Evolutionary conservation across 2,329 filamentous ascomycete genomes (phyloP).

Genomic region (Apiospora rasikravindrae): DNA sequence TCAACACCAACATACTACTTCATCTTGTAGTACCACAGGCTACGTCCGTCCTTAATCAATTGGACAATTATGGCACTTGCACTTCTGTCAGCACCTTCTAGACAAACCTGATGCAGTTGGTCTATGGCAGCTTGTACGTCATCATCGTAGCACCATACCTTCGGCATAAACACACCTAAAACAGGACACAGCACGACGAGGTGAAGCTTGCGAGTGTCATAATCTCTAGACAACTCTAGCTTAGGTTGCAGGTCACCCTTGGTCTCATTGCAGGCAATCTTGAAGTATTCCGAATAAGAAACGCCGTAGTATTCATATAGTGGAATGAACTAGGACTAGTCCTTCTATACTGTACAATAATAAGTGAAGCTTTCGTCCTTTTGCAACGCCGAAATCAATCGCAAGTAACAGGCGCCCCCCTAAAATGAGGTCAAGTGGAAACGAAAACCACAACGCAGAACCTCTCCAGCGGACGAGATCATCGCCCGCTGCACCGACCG

Average conservation of each 20-base stretch:
- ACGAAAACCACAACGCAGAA: background rate
- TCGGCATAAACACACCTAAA: background rate
- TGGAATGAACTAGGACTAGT: background rate
- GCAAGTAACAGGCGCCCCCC: background rate
- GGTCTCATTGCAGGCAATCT: no score
- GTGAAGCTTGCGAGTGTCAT: background rate
- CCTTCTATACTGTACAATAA: constrained; percentile 1
- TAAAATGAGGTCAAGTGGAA: background rate
- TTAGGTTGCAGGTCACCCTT: background rate
- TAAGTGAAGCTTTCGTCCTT: background rate
- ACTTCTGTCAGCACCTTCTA: no score
- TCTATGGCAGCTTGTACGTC: background rate
- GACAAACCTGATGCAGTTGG: background rate
- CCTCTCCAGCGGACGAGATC: background rate
- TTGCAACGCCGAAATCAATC: background rate
- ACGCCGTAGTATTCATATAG: background rate
- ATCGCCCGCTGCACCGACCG: background rate
- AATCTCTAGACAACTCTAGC: background rate
- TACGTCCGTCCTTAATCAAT: no score
- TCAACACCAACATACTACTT: no score
- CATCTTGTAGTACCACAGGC: no score
- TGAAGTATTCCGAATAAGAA: background rate
- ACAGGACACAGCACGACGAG: background rate
- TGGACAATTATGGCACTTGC: no score
- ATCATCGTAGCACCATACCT: background rate